Conservation (phyloP, 352 stramenopile species). For the Pythium guiyangense region DNA sequence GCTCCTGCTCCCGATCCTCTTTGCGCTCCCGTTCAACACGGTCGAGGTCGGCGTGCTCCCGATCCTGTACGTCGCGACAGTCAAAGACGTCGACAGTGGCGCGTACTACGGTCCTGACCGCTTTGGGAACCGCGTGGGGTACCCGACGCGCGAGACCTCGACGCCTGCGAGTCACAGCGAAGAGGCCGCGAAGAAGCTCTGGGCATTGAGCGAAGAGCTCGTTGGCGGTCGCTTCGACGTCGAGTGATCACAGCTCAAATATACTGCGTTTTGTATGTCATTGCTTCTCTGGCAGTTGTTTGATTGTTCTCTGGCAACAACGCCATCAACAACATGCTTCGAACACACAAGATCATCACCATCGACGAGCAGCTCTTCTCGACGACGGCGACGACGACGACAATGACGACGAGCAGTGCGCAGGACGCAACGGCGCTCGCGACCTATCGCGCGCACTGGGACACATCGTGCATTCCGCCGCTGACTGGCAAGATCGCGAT, state of each 20-base stretch:
- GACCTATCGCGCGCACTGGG: conserved; percentile 6
- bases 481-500: conserved; percentile 52
- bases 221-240: conserved; percentile 10
- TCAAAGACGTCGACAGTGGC: conserved; percentile 3
- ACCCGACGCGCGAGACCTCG: too few species aligned
- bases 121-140: too few species aligned
- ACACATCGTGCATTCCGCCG: conserved; percentile 21
- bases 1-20: conserved; percentile 33
- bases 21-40: conserved; percentile 40
- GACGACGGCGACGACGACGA: neutral
- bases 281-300: too few species aligned
- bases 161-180: conserved; percentile 7
- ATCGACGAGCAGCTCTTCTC: too few species aligned
- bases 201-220: conserved; percentile 11
- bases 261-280: too few species aligned
- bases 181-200: conserved; percentile 12
- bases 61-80: conserved; percentile 32
- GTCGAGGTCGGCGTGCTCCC: conserved; percentile 34
- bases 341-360: too few species aligned
- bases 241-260: conserved; percentile 13
- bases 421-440: neutral
- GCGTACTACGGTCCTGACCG: too few species aligned
- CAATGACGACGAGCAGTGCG: too few species aligned
- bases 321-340: too few species aligned
- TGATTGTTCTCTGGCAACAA: too few species aligned